These are phyloP conservation scores for Ophiostoma tasmaniense DNA, from an alignment of 2,329 filamentous ascomycete species.

Conservation along the genomic window DNA sequence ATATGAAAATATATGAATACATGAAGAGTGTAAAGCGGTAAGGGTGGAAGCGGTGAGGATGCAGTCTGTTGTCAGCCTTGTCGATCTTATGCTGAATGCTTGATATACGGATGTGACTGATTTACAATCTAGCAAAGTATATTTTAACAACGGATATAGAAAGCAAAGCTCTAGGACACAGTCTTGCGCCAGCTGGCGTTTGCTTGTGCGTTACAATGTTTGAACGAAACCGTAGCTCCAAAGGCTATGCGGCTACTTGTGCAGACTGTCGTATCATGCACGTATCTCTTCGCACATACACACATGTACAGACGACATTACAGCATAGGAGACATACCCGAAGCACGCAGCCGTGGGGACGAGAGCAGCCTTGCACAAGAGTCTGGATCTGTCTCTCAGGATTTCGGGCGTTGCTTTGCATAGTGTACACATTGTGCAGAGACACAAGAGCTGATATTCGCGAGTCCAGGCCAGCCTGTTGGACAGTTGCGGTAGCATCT, in stretches of 20 bases:
- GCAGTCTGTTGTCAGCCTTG: neutral
- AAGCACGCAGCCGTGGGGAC: neutral
- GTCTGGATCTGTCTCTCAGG: neutral
- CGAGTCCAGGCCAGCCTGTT: neutral
- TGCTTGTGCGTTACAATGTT: too few relatives aligned
- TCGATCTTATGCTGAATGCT: neutral
- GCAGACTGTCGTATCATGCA: too few relatives aligned
- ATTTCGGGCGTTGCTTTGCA: neutral
- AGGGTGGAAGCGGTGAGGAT: neutral
- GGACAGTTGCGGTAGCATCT: too few relatives aligned
- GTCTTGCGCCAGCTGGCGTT: neutral
- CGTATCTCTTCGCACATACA: too few relatives aligned
- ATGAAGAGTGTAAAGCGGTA: neutral
- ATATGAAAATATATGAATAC: neutral
- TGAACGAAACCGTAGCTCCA: too few relatives aligned
- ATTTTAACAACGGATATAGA: neutral
- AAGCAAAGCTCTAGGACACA: neutral
- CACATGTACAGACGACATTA: neutral
- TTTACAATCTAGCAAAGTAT: neutral
- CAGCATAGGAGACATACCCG: neutral
- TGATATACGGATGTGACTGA: neutral
- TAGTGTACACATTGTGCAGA: too few relatives aligned
- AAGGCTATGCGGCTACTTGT: neutral
- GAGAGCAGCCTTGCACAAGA: neutral
- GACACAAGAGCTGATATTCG: too few relatives aligned